Evolutionary conservation across 2,329 filamentous ascomycete species (phyloP), one percentile per base, ranked within the genome.

Genomic region (Lecanicillium sp.): DNA sequence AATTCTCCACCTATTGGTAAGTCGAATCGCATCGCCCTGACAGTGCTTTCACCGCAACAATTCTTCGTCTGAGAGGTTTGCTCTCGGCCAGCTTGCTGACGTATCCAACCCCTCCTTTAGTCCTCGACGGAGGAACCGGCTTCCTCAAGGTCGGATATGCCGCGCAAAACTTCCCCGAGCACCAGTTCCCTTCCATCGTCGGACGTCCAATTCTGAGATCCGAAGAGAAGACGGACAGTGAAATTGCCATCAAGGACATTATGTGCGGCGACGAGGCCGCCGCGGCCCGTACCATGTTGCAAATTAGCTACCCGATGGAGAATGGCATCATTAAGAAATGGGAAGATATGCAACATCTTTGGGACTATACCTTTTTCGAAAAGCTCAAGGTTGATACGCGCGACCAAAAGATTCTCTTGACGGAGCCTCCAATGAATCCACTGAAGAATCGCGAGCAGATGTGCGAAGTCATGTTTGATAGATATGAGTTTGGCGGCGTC

Each of bases 91-190:
- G 32, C 34, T 29, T 35, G 40, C 50, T 57, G 46, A 56, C 50
- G 34, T 44, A 31, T 37, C 35, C 37, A 32, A 35, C 30, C 27
- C 30, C 37, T 38, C 32, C 33, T 25, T 19, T 50, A 96, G 92
- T 98, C 62, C 90, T 98, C 76, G 92, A 98, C 75, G 92, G 92
- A 76, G 92, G 92, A 67, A 98, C 92, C 61, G 92, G 92, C 67
- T 98, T 98, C 76, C 83, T 98, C 66, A 98, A 98, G 71, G 92
- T 95, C 69, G 92, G 92, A 64, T 98, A 96, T 72, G 92, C 92
- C 58, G 92, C 84, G 57, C 89, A 96, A 75, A 98, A 98, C 74
- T 98, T 98, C 69, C 92, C 92, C 63, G 92, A 96, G 69, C 87
- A 94, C 67, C 90, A 96, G 68, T 96, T 89, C 67, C 92, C 92